A percentile compares a stretch with the other conserved stretches of the same genome.
Evolutionary conservation across 2,329 filamentous ascomycete species (phyloP).

Genomic region (Dothideomycetes sp.): DNA sequence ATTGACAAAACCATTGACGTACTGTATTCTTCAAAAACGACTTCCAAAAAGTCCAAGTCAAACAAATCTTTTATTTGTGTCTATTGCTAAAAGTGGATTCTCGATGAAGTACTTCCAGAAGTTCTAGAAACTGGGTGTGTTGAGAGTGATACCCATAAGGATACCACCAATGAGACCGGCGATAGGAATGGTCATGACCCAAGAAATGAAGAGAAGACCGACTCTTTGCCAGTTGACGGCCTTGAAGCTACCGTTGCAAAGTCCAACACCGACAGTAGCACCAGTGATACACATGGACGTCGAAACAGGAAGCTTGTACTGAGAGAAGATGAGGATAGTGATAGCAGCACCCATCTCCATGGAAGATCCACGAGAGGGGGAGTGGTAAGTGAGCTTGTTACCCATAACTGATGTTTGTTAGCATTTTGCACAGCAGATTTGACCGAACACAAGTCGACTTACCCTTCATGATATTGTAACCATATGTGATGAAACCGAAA

Average conservation of each 20-base stretch:
- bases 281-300: conserved; percentile 58
- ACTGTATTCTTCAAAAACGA: too few species aligned
- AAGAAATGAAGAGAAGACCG: conserved; percentile 50
- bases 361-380: conserved; percentile 49
- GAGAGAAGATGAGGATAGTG: conserved; percentile 55
- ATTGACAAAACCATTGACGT: too few species aligned
- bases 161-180: conserved; percentile 50
- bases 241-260: conserved; percentile 50
- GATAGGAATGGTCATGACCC: conserved; percentile 53
- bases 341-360: conserved; percentile 54
- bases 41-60: too few species aligned
- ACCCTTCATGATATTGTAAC: conserved; percentile 53
- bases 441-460: not conserved
- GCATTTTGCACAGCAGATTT: not conserved
- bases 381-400: conserved; percentile 52
- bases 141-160: conserved; percentile 54
- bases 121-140: conserved; percentile 41
- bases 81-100: too few species aligned
- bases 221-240: conserved; percentile 57
- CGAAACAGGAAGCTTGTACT: conserved; percentile 52
- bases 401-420: conserved; percentile 33
- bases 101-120: not conserved
- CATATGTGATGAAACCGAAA: conserved; percentile 52
- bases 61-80: too few species aligned
- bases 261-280: conserved; percentile 52